Base-by-base conservation (phyloP, 257 asterid genomes). In the Solanum chilense region DNA sequence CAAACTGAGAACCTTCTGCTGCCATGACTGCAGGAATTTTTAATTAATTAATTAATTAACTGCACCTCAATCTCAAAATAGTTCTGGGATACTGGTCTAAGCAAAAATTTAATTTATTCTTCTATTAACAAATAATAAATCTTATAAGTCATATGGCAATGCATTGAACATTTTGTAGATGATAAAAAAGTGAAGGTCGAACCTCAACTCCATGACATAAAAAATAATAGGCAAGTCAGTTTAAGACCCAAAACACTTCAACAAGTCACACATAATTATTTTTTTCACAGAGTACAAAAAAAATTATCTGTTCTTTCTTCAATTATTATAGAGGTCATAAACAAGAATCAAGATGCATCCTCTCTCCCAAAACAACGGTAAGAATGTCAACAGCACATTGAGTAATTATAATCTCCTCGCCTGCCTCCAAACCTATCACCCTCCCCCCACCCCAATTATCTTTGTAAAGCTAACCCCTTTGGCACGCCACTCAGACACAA, bases 1-100 rank as follows among this genome's bases (percentile, higher is more conserved):
- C 93, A 86, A 91, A 93, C 82, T 92, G 96, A 90, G 96, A 93
- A 70, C 94, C 96, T 87, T 93, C 95, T 71, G 95, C 95, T 69
- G 95, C 92, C 93, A 93, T 93, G 90, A 91, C 92, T 93, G 91
- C 89, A 41, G 83, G 88, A 60, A 39, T 1, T 2, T 56, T 56
- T 56, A 18, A 56, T 18, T 56, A 35, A 18, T 44, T 45, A 78
- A 68, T 76, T 41, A 71, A 47, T 45, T 52, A 81, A 39, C 25
- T 62, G 47, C 77, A n/a, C 33, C 68, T 41, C 13, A 82, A 12
- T 60, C 37, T 42, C 35, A 42, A 42, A 41, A 42, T 42, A 42
- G 35, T 25, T 73, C 3, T 21, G 33, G 52, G 5, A 74, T 74
- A 21, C 12, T 49, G 4, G 31, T 29, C 11, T 49, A 52, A 81